Base-by-base conservation (phyloP, 768 basidiomycete genomes). In the Suillus tomentosus region DNA sequence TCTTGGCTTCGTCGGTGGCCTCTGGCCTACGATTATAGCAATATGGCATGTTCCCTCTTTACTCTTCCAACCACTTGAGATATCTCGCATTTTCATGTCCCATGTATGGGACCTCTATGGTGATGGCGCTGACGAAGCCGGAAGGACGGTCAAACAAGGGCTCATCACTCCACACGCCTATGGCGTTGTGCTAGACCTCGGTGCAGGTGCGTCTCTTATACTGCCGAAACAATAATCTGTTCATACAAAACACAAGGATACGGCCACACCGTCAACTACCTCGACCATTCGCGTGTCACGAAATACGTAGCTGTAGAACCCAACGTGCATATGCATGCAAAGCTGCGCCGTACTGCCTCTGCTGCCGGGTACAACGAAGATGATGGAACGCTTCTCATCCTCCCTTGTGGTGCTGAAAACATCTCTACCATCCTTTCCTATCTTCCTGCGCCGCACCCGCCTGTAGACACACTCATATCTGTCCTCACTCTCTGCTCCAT, bases 251-350 rank as follows among this genome's bases (percentile, higher is more conserved):
- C 9, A 53, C n/a, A n/a, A 90, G 90, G 87, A 0, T 79, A 84
- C 63, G 91, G 91, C 0, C 89, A 90, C 69, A 84, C 83, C 0
- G 75, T 82, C 14, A 79, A 78, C 37, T 92, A 92, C 68, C 81
- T 94, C 27, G 82, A 90, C 62, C 77, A 71, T 37, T 65, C 69
- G 2, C 77, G 75, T 36, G 87, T 92, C 22, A 82, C 84, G 1
- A 85, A 79, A 71, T 92, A 92, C 67, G 77, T 92, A 56, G 91
- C 90, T 1, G 72, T 92, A 6, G 91, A 92, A 69, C 91, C 91
- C 7, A 92, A 91, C 67, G 61, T 66, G 5, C 73, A 77, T 61
- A 90, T 91, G 89, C 89, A 92, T 69, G 62, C 76, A 5, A 70
- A 78, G 19, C 82, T 93, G 43, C 82, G 85, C 31, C 71, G 69